Base-by-base conservation (phyloP, 2,329 filamentous ascomycete species). In the Hypoxylon sp. region DNA sequence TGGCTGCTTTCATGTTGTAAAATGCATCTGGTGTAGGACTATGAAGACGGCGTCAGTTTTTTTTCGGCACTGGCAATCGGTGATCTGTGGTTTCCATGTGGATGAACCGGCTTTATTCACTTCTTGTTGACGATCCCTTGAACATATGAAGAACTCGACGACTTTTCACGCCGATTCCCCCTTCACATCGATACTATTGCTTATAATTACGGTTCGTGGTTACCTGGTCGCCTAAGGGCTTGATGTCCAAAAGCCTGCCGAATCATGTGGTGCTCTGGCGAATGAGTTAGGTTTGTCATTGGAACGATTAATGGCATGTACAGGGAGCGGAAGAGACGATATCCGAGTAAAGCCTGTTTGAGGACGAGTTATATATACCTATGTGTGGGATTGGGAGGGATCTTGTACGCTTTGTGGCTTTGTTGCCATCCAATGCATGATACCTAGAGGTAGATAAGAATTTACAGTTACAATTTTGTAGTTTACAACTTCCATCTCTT, bases 151-250 rank as follows among this genome's bases (percentile, higher is more conserved):
- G 60, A 69, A 64, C 60, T 68, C 50, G 61, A 63, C 54, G 36
- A 16, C 36, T 45, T 57, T 69, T 67, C 48, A 60, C 20, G 46
- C 56, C 48, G 52, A 59, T 48, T 61, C 48, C 50, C 38, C 42
- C 56, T 44, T 65, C 67, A 55, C 32, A 61, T 60, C 42, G 61
- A 72, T 70, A 71, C 7, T 67, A 61, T 62, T 65, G 48, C 65
- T 73, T 70, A 70, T 75, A 75, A 75, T 74, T 52, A 70, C 72
- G 71, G 68, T 71, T 74, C 68, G 57, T 61, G 64, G 55, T 57
- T 59, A 32, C 61, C 57, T 51, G 61, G 50, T 56, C 40, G 46
- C 64, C 28, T 18, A 63, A 49, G 64, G 66, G 64, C 64, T 69
- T 65, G 67, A 67, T 22, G 67, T 58, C 64, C 58, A 51, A 52